A percentile compares a stretch with the other conserved stretches of the same genome.
phyloP scores from a whole-genome alignment of 78 protist species.

The Dictyostelium brefeldianum region DNA sequence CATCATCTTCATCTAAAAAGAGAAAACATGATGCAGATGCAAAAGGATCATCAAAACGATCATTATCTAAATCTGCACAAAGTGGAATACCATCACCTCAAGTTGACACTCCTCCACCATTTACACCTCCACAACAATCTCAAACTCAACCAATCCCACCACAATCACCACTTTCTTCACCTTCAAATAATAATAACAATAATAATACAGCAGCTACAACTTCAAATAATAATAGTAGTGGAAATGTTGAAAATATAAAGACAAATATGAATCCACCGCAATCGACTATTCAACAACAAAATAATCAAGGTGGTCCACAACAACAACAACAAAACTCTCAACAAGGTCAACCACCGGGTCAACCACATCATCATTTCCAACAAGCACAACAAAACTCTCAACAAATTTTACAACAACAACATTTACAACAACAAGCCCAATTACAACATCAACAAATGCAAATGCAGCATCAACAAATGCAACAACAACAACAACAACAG shows the following conservation, averaged over 20 bases:
- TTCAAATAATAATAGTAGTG: not conserved
- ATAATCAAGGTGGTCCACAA: not conserved
- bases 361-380: not conserved
- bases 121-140: not conserved
- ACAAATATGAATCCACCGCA: not conserved
- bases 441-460: not conserved
- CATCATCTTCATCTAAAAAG: not conserved
- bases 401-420: not conserved
- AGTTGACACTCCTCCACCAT: conserved; percentile 3
- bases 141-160: not conserved
- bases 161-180: conserved; percentile 23
- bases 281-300: not conserved
- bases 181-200: not conserved
- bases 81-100: conserved; percentile 12
- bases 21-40: not conserved
- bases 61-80: not conserved
- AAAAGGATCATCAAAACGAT: not conserved
- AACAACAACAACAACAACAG: not conserved
- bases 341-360: not conserved
- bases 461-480: not conserved
- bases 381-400: not conserved
- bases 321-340: too few species aligned
- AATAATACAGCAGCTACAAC: not conserved
- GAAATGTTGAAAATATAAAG: not conserved
- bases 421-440: not conserved